Percentiles rank a stretch among this genome's conserved stretches.
phyloP scores from a whole-genome alignment of 2,329 filamentous ascomycete species.

The Pyrenochaeta sp. region DNA sequence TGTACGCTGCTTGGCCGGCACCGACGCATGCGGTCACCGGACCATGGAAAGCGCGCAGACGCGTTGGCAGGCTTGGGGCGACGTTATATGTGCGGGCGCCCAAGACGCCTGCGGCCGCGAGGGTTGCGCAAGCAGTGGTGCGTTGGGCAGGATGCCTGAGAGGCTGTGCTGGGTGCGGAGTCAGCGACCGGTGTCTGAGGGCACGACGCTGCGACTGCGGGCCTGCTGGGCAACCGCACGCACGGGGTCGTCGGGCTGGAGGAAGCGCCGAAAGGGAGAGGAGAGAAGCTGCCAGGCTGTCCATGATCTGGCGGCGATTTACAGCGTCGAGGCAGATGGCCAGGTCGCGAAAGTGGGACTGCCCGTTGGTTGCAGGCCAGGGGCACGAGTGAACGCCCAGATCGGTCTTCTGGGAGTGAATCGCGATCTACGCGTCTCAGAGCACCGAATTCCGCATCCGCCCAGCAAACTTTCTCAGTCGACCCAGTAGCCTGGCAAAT shows the following conservation, averaged over 20 bases:
- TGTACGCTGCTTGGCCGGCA: not conserved
- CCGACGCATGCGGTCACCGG: not conserved
- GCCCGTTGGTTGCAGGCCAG: not conserved
- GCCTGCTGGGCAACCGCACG: conserved; percentile 4
- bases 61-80: not conserved
- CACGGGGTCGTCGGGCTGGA: not conserved
- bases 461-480: conserved; percentile 3
- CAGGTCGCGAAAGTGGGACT: not conserved
- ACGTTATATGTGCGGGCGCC: not conserved
- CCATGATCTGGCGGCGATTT: not conserved
- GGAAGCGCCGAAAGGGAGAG: not conserved
- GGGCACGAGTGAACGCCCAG: not conserved
- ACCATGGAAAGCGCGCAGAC: not conserved
- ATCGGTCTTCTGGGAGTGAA: conserved; percentile 9
- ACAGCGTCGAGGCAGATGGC: not conserved
- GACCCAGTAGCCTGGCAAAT: conserved; percentile 10
- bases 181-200: conserved; percentile 11
- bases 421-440: conserved; percentile 9
- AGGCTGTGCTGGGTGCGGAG: conserved; percentile 9
- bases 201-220: conserved; percentile 5
- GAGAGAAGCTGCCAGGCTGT: not conserved
- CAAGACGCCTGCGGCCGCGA: not conserved
- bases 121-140: not conserved
- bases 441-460: conserved; percentile 2
- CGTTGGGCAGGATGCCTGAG: not conserved